phyloP scores from a whole-genome alignment of 106 monocot species.

The Dactylorhiza incarnata region DNA sequence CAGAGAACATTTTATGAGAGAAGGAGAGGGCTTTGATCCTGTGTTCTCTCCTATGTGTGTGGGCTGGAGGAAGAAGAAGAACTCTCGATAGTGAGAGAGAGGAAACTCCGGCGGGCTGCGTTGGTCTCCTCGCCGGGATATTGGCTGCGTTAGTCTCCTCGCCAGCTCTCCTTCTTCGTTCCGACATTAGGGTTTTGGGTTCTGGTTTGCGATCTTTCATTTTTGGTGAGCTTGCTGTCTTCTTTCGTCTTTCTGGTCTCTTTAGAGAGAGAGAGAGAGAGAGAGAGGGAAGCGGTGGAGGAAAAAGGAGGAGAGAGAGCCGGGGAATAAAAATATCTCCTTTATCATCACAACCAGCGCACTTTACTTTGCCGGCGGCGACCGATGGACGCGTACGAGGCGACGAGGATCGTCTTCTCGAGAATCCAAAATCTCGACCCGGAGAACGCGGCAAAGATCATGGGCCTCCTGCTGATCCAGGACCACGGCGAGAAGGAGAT shows the following conservation, averaged over 20 bases:
- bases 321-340: background rate
- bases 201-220: background rate
- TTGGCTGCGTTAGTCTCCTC: background rate
- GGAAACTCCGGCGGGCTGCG: background rate
- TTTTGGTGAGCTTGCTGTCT: background rate
- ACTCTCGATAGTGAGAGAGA: background rate
- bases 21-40: background rate
- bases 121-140: background rate
- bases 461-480: constrained; percentile 66
- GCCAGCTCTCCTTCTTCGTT: background rate
- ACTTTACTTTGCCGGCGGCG: background rate
- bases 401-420: constrained; percentile 79
- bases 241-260: background rate
- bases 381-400: constrained; percentile 94
- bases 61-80: background rate
- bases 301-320: background rate
- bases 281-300: background rate
- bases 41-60: background rate
- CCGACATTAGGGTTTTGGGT: background rate
- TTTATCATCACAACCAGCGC: background rate
- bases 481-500: constrained; percentile 86
- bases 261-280: background rate
- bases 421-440: constrained; percentile 80
- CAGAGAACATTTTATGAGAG: background rate
- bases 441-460: constrained; percentile 82